Evolutionary conservation across 768 basidiomycete genomes (phyloP).

Genomic region (Boletus rufocinnamomeus): DNA sequence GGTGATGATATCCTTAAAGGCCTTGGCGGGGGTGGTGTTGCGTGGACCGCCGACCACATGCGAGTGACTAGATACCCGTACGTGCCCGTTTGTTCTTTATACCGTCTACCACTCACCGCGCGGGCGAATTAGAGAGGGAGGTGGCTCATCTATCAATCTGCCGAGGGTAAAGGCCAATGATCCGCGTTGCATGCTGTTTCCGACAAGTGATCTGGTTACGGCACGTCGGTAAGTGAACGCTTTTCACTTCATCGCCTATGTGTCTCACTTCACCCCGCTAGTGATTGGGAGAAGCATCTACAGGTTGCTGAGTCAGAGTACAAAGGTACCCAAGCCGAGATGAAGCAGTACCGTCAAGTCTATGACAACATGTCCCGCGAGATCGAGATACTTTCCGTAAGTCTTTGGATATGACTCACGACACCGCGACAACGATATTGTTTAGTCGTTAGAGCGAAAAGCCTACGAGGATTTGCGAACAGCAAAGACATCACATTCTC

Average conservation of each 20-base stretch:
- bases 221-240: slow-evolving; percentile 46
- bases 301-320: slow-evolving; percentile 42
- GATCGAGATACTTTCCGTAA: slow-evolving; percentile 39
- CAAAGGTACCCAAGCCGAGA: slow-evolving; percentile 28
- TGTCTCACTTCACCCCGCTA: slow-evolving; percentile 24
- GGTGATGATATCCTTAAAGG: slow-evolving; percentile 55
- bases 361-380: slow-evolving; percentile 34
- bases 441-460: slow-evolving; percentile 24
- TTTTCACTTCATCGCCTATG: background rate
- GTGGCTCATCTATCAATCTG: slow-evolving; percentile 53
- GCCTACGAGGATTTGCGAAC: slow-evolving; percentile 28
- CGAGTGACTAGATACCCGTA: slow-evolving; percentile 66
- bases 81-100: slow-evolving; percentile 26
- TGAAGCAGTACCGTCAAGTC: slow-evolving; percentile 30
- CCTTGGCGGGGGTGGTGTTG: slow-evolving; percentile 52
- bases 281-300: slow-evolving; percentile 48
- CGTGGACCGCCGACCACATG: slow-evolving; percentile 66
- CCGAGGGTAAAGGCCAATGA: slow-evolving; percentile 33
- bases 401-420: slow-evolving; percentile 7
- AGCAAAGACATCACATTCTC: slow-evolving; percentile 40
- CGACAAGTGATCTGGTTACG: slow-evolving; percentile 49
- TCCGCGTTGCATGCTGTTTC: slow-evolving; percentile 50
- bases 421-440: background rate
- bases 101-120: background rate
- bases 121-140: slow-evolving; percentile 57